These are phyloP conservation scores for Asterionellopsis glacialis DNA, from an alignment of 108 stramenopile genomes.

Conservation along the genomic window DNA sequence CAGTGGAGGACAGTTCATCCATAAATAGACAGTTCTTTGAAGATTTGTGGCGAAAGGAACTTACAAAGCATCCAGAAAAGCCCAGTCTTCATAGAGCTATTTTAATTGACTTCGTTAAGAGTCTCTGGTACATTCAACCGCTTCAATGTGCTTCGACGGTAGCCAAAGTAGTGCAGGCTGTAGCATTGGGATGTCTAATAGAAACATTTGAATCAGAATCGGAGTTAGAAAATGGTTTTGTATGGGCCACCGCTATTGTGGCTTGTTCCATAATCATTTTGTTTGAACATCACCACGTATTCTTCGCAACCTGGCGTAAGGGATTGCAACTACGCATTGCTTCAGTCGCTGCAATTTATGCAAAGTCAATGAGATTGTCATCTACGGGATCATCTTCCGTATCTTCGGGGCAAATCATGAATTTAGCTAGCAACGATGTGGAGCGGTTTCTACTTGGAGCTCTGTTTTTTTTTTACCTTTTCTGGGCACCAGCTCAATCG, in stretches of 20 bases:
- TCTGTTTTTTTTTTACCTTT: slow-evolving; percentile 62
- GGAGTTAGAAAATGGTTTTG: slow-evolving; percentile 25
- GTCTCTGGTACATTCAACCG: slow-evolving; percentile 62
- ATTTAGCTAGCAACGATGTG: slow-evolving; percentile 90
- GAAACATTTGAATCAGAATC: slow-evolving; percentile 33
- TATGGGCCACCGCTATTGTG: slow-evolving; percentile 61
- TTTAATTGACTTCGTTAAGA: slow-evolving; percentile 44
- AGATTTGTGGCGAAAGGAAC: slow-evolving; percentile 36
- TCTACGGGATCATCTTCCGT: slow-evolving; percentile 16
- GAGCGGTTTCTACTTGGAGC: slow-evolving; percentile 79
- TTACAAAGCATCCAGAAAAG: slow-evolving; percentile 7
- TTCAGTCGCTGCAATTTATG: slow-evolving; percentile 72
- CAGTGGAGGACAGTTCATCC: slow-evolving; percentile 19
- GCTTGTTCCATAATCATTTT: slow-evolving; percentile 46
- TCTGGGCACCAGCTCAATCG: slow-evolving; percentile 82
- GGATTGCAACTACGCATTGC: slow-evolving; percentile 76
- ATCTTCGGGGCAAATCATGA: slow-evolving; percentile 76
- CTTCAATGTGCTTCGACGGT: slow-evolving; percentile 27
- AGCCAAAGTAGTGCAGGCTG: slow-evolving; percentile 53
- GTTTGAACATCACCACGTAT: slow-evolving; percentile 55
- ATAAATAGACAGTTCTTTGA: slow-evolving; percentile 26
- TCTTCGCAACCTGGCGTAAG: slow-evolving; percentile 47
- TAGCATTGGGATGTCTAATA: slow-evolving; percentile 64
- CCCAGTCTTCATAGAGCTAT: slow-evolving; percentile 54
- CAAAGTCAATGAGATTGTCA: slow-evolving; percentile 52